A percentile compares a stretch with the other conserved stretches of the same genome.
These are phyloP conservation scores for Neophaeococcomyces aloes DNA, from an alignment of 2,329 filamentous ascomycete species.

Conservation along the genomic window DNA sequence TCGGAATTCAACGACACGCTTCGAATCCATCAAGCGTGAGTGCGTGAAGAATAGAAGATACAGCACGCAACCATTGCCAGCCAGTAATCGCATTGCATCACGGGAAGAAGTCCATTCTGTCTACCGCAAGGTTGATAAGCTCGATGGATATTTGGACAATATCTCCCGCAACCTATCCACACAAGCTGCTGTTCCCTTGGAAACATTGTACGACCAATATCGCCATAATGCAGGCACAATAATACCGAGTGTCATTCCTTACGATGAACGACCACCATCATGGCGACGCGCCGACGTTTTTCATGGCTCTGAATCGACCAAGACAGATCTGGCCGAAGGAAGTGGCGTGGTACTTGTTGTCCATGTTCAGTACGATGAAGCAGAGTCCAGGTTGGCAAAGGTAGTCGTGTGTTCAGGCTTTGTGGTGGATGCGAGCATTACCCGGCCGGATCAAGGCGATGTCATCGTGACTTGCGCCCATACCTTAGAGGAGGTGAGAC, in stretches of 20 bases:
- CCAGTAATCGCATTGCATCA: no score
- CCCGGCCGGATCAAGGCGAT: slow-evolving; percentile 1
- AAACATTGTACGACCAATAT: slow-evolving; percentile 3
- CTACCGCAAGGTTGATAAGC: background rate
- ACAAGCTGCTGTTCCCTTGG: background rate
- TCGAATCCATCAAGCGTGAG: no score
- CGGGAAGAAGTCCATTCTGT: no score
- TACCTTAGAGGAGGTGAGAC: slow-evolving; percentile 4
- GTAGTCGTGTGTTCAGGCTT: slow-evolving; percentile 6
- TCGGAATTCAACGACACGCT: no score
- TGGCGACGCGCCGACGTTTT: background rate
- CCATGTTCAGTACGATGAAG: slow-evolving; percentile 1
- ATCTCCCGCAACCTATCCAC: background rate
- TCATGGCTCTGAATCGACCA: background rate
- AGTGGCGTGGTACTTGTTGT: slow-evolving; percentile 7
- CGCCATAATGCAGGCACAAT: slow-evolving; percentile 2
- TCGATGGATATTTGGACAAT: background rate
- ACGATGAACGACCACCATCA: slow-evolving; percentile 1
- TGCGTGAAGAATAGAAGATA: no score
- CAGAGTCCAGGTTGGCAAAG: background rate
- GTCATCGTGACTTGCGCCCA: slow-evolving; percentile 7
- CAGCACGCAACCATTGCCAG: no score
- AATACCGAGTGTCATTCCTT: slow-evolving; percentile 1
- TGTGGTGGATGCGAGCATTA: slow-evolving; percentile 3
- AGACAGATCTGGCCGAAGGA: background rate